Evolutionary conservation across 306 rosid species (phyloP), one percentile per base, ranked within the genome.

Genomic region (Neltuma alba): DNA sequence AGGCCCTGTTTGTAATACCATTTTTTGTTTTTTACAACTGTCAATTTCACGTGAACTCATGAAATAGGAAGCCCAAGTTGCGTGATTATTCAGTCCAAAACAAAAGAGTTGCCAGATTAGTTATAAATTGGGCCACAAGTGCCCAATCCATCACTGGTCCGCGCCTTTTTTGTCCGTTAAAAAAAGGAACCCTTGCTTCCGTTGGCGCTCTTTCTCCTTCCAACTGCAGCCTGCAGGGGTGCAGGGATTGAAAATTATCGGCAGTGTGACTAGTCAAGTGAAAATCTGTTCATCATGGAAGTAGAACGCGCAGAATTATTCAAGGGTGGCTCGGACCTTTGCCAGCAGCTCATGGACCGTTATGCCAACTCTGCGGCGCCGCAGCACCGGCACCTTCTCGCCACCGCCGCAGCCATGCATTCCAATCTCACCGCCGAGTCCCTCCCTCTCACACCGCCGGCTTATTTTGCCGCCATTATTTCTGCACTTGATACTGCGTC

Each of bases 331-430:
- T 76, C 89, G 11, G 97, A 92, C 86, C 84, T 92, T 30, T 91
- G 92, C 83, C 91, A 86, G 63, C 97, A 92, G 86, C 97, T 95
- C 87, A 89, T 93, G 90, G 94, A 82, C 86, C 97, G 98, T 70
- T 95, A 95, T 73, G 80, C 92, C 82, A 92, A 91, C 85, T 92
- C 97, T 58, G 45, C 88, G 20, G 97, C 99, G 0, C 88, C 93
- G 1, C 99, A 95, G 72, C 98, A 95, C 76, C 96, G 94, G 73
- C 98, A 95, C 82, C 96, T 93, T 44, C 83, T 92, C 11, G 94
- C 97, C 47, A 90, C 97, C 20, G 97, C 96, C 31, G 91, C 87
- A 16, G 93, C 94, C 48, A 87, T 95, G 83, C 94, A 92, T 34
- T 86, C 94, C 27, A 89, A 90, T 60, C 93, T 93, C 23, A 3